These are phyloP conservation scores for Cladosporium sp. DNA, from an alignment of 2,329 filamentous ascomycete species.

Conservation along the genomic window DNA sequence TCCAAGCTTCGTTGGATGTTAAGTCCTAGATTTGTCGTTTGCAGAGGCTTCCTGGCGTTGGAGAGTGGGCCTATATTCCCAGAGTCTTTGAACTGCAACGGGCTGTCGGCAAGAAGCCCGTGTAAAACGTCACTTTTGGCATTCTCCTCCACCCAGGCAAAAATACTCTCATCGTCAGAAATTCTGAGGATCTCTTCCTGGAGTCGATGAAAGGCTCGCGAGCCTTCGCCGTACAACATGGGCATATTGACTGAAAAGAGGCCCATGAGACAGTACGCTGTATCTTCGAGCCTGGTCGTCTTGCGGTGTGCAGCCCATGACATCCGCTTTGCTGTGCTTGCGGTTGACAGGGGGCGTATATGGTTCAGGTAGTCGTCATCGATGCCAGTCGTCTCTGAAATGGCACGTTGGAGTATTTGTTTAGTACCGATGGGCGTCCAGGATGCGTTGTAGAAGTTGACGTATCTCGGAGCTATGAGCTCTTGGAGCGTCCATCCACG, in stretches of 20 bases:
- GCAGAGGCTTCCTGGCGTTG: background rate
- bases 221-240: slow-evolving; percentile 22
- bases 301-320: slow-evolving; percentile 20
- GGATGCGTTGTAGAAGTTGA: background rate
- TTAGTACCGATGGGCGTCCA: slow-evolving; percentile 7
- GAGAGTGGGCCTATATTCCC: background rate
- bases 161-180: slow-evolving; percentile 22
- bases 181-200: slow-evolving; percentile 23
- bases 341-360: background rate
- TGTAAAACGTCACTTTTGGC: background rate
- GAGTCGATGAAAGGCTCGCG: slow-evolving; percentile 20
- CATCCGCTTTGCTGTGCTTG: slow-evolving; percentile 1
- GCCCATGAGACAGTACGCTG: slow-evolving; percentile 21
- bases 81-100: background rate
- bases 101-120: background rate
- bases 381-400: background rate
- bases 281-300: slow-evolving; percentile 20
- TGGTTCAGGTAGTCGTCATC: background rate
- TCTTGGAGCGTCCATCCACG: slow-evolving; percentile 13
- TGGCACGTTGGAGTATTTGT: background rate
- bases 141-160: slow-evolving; percentile 17
- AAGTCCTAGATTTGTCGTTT: background rate
- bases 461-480: background rate
- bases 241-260: slow-evolving; percentile 24
- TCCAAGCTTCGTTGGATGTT: background rate